Evolutionary conservation across 768 basidiomycete genomes (phyloP).

Genomic region (Lentinula lateritia): DNA sequence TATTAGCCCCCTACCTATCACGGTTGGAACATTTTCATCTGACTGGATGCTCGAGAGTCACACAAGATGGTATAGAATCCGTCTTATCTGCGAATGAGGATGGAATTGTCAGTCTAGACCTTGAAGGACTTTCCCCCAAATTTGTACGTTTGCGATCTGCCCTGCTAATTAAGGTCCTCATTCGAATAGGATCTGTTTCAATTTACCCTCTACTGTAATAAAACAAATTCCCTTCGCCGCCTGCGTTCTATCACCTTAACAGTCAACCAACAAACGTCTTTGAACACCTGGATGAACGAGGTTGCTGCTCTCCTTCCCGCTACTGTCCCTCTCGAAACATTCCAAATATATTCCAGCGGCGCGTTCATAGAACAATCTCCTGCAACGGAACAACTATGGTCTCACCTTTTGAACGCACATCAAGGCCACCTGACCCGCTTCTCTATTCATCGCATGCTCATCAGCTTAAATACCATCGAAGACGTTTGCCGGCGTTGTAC

Average conservation of each 20-base stretch:
- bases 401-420: constrained; percentile 42
- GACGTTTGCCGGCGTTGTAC: constrained; percentile 51
- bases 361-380: constrained; percentile 28
- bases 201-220: constrained; percentile 35
- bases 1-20: constrained; percentile 42
- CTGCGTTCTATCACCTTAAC: constrained; percentile 59
- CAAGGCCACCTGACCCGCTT: constrained; percentile 47
- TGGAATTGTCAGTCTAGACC: constrained; percentile 47
- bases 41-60: constrained; percentile 66
- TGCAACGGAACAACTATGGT: constrained; percentile 46
- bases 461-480: constrained; percentile 43
- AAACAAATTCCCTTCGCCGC: constrained; percentile 29
- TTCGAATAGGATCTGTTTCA: constrained; percentile 43
- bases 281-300: constrained; percentile 39
- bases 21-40: constrained; percentile 54
- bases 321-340: constrained; percentile 43
- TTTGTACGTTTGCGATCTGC: constrained; percentile 40
- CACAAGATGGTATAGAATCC: constrained; percentile 52
- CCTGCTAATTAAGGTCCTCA: neutral
- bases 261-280: constrained; percentile 28
- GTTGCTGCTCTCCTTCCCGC: constrained; percentile 36
- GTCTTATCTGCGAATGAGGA: constrained; percentile 37
- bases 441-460: constrained; percentile 59
- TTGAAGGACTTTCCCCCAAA: constrained; percentile 57
- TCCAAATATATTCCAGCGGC: constrained; percentile 59